Percentiles rank a stretch among this genome's conserved stretches.
Evolutionary conservation across 495 filamentous ascomycete genomes (phyloP).

Genomic region (Podospora australis): DNA sequence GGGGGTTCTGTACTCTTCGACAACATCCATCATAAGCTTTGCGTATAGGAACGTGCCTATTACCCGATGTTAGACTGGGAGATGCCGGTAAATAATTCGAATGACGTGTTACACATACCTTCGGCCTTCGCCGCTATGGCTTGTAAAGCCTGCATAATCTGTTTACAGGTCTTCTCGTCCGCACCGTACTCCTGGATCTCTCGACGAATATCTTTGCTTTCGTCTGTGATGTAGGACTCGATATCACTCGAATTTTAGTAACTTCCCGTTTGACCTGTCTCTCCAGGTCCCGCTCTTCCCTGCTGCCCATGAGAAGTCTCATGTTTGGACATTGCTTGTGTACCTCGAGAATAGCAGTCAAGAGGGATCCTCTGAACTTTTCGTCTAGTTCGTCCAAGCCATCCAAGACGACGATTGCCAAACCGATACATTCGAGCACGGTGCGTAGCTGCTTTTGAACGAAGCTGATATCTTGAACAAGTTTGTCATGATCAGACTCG

Average conservation of each 20-base stretch:
- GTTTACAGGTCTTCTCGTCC: too few species aligned
- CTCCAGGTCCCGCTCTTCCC: neutral
- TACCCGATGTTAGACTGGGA: neutral
- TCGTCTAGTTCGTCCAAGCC: neutral
- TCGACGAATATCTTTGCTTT: too few species aligned
- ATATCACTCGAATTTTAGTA: neutral
- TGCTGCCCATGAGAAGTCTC: neutral
- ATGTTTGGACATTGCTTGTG: neutral
- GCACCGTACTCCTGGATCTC: too few species aligned
- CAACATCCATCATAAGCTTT: neutral
- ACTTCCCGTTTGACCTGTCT: neutral
- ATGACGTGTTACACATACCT: too few species aligned
- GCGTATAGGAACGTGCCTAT: neutral
- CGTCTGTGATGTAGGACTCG: too few species aligned
- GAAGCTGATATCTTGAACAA: neutral
- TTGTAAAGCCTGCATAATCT: too few species aligned
- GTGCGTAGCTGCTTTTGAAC: neutral
- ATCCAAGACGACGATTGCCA: neutral
- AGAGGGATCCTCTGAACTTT: neutral
- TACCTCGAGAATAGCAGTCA: neutral
- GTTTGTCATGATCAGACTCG: neutral
- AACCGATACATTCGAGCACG: neutral
- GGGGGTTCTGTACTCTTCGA: neutral
- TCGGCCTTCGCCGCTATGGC: too few species aligned
- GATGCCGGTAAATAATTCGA: neutral